Evolutionary conservation across 768 basidiomycete genomes (phyloP).

Genomic region (Hypsizygus marmoreus): DNA sequence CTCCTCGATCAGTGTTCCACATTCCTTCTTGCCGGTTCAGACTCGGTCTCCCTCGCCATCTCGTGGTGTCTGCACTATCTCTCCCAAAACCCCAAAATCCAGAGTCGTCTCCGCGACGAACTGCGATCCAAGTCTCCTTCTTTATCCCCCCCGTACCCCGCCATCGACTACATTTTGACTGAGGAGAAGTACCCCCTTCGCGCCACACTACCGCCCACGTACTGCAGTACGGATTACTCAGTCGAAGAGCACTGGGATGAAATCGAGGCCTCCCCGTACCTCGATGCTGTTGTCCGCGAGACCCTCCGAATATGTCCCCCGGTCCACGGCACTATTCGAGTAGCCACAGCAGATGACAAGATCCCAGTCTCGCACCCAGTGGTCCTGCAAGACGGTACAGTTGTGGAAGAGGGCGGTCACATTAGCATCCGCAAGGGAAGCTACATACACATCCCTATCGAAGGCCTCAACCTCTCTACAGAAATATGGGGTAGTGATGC

Average conservation of each 20-base stretch:
- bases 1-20: slow-evolving; percentile 67
- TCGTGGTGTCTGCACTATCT: slow-evolving; percentile 62
- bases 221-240: slow-evolving; percentile 10
- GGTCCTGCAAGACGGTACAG: slow-evolving; percentile 39
- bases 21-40: slow-evolving; percentile 65
- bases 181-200: slow-evolving; percentile 9
- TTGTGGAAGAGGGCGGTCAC: slow-evolving; percentile 34
- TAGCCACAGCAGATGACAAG: slow-evolving; percentile 51
- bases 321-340: slow-evolving; percentile 58
- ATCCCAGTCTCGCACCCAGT: slow-evolving; percentile 54
- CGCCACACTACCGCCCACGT: slow-evolving; percentile 11
- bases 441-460: slow-evolving; percentile 59
- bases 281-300: slow-evolving; percentile 62
- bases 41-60: slow-evolving; percentile 57
- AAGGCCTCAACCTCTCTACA: slow-evolving; percentile 52
- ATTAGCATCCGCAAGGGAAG: slow-evolving; percentile 54
- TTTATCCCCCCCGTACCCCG: slow-evolving; percentile 11
- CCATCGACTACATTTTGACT: slow-evolving; percentile 14
- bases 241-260: slow-evolving; percentile 30
- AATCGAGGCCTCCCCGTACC: slow-evolving; percentile 47
- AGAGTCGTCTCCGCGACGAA: slow-evolving; percentile 59
- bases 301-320: slow-evolving; percentile 57
- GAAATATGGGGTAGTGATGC: slow-evolving; percentile 61
- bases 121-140: slow-evolving; percentile 23
- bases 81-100: slow-evolving; percentile 52